Conservation (phyloP, 2,329 filamentous ascomycete genomes). For the Myriosclerotinia duriaeana region DNA sequence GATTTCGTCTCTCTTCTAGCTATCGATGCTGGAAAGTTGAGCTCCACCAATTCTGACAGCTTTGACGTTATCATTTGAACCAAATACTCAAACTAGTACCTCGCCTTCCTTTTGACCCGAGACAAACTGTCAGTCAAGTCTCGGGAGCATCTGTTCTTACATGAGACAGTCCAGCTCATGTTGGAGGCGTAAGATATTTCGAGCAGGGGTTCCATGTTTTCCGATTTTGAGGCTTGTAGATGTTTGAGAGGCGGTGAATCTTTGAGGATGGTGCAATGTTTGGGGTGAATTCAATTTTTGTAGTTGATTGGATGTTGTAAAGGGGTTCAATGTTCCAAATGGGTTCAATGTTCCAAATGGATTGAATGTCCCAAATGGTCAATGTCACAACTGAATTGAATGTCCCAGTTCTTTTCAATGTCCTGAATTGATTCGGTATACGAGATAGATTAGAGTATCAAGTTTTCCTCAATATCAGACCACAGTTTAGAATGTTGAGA, state of each 20-base stretch:
- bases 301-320: no score
- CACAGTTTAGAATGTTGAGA: background rate
- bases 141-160: background rate
- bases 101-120: background rate
- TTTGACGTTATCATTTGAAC: background rate
- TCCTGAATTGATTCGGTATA: background rate
- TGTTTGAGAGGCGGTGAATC: background rate
- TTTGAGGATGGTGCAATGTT: background rate
- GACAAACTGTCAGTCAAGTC: background rate
- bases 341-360: no score
- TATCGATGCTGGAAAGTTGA: background rate
- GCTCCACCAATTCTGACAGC: background rate
- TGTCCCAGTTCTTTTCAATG: background rate
- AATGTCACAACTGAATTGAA: background rate
- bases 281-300: no score
- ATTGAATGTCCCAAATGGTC: no score
- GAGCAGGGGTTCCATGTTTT: background rate
- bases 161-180: conserved; percentile 13
- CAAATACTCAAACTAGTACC: no score
- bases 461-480: background rate
- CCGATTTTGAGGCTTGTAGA: background rate
- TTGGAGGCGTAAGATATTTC: background rate
- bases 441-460: background rate
- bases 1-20: background rate
- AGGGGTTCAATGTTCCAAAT: background rate